Base-by-base conservation (phyloP, 2,329 filamentous ascomycete genomes). In the Pseudocercospora fijiensis region DNA sequence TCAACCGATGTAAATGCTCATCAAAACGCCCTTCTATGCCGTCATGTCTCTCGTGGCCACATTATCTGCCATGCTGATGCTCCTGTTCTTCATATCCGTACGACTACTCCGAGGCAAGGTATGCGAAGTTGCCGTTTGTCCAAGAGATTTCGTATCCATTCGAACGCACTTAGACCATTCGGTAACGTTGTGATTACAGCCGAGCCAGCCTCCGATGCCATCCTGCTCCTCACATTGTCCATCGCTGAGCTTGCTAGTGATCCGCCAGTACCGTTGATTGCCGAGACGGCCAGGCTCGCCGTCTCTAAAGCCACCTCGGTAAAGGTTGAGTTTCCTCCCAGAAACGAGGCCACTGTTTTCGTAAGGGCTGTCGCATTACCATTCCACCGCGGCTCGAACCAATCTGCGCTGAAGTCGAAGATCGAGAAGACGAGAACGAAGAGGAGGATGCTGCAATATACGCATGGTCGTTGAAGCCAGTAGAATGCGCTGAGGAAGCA, bases 371-470 rank as follows among this genome's bases (percentile, higher is more conserved):
- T 57, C 30, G 66, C 65, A 58, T 60, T 69, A 49, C 66, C 64
- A 24, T 65, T 61, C 69, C 71, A 74, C 67, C 91, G 85, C n/a
- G 93, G 89, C 71, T 93, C 88, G 78, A 98, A 98, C 94, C 93
- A 98, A 80, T 96, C 92, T 73, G 88, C 90, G 70, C 83, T 85
- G 73, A 97, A 90, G 81, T 98, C 94, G 82, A 98, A 95, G 81
- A 98, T 95, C 76, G 92, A 96, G 70, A 93, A 85, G 82, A 97
- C 96, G 71, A 99, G 91, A 72, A 98, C 92, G 69, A 96, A 85
- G 56, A 99, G 91, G 60, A 99, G 89, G 66, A 97, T 88, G 65
- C 92, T 96, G 85, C 95, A 99, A 84, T 99, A 99, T 9, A 96
- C 89, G 82, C 95, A 99, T 60, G 95, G 95, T 61, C 94, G 89